Conservation (phyloP, 2,329 filamentous ascomycete genomes). For the Hymenoscyphus linearis region DNA sequence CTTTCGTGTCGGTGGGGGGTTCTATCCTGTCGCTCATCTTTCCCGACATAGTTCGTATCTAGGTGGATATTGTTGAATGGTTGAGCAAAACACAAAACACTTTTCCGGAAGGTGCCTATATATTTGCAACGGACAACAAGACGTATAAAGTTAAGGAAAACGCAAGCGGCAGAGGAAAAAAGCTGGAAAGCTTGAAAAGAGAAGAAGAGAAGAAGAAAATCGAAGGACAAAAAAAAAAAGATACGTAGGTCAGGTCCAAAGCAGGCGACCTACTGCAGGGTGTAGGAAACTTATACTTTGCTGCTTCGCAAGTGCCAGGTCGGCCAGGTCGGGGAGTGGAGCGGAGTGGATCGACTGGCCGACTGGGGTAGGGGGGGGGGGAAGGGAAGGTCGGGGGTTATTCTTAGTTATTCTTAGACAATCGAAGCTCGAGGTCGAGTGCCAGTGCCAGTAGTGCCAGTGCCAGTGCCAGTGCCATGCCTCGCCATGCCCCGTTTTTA, state of each 20-base stretch:
- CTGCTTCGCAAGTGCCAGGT: background rate
- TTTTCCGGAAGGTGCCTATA: background rate
- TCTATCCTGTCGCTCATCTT: slow-evolving; percentile 4
- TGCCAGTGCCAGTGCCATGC: background rate
- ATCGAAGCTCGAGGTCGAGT: background rate
- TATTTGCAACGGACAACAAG: background rate
- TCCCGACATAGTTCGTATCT: slow-evolving; percentile 1
- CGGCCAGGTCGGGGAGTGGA: background rate
- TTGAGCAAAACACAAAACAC: background rate
- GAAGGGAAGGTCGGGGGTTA: no score
- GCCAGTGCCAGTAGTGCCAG: no score
- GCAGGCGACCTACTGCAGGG: no score
- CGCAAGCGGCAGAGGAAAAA: background rate
- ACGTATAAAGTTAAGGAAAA: background rate
- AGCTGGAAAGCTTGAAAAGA: background rate
- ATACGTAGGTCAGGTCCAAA: no score
- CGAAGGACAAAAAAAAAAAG: background rate
- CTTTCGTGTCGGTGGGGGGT: slow-evolving; percentile 2
- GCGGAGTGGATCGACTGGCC: no score
- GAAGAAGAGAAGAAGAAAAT: background rate
- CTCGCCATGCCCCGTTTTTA: background rate
- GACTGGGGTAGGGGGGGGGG: background rate
- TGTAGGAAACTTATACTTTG: background rate
- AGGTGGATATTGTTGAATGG: no score
- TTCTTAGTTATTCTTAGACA: background rate